These are phyloP conservation scores for Penicillium nucicola DNA, from an alignment of 495 filamentous ascomycete genomes.

Conservation along the genomic window DNA sequence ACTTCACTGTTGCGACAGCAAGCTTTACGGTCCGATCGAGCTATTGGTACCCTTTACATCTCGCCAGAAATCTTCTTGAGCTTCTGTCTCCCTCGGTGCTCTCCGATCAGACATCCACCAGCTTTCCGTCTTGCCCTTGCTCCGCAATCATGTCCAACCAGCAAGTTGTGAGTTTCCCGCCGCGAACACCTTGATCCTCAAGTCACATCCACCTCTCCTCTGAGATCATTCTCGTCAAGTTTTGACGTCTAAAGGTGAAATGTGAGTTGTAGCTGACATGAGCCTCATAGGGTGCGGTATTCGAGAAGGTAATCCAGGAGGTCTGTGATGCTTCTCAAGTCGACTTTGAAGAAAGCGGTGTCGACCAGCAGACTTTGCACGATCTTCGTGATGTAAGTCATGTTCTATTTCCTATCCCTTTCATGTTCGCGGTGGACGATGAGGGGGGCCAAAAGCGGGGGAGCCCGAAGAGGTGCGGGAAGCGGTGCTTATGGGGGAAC, in stretches of 20 bases:
- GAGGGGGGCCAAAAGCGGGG: conserved; percentile 31
- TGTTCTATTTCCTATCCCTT: background rate
- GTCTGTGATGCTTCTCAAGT: conserved; percentile 83
- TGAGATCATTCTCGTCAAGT: background rate
- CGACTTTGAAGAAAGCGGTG: conserved; percentile 95
- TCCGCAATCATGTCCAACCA: conserved; percentile 56
- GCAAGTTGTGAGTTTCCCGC: conserved; percentile 56
- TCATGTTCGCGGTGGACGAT: conserved; percentile 6
- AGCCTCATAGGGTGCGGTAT: conserved; percentile 67
- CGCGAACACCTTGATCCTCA: conserved; percentile 15
- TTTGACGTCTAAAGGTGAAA: no score
- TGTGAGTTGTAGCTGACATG: conserved; percentile 28
- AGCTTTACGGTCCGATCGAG: conserved; percentile 7
- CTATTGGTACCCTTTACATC: background rate
- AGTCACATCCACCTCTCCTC: background rate
- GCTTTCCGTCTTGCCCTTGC: background rate
- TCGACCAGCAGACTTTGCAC: conserved; percentile 77
- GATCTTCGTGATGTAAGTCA: conserved; percentile 77
- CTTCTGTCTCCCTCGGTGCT: background rate
- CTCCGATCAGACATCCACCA: background rate
- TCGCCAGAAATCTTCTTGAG: background rate
- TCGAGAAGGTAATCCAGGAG: conserved; percentile 86
- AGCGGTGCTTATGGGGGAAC: conserved; percentile 38
- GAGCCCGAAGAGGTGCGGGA: conserved; percentile 35
- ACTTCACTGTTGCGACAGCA: conserved; percentile 24